Conservation (phyloP, 176 grass and related monocot genomes). For the Echinochloa phyllopogon region DNA sequence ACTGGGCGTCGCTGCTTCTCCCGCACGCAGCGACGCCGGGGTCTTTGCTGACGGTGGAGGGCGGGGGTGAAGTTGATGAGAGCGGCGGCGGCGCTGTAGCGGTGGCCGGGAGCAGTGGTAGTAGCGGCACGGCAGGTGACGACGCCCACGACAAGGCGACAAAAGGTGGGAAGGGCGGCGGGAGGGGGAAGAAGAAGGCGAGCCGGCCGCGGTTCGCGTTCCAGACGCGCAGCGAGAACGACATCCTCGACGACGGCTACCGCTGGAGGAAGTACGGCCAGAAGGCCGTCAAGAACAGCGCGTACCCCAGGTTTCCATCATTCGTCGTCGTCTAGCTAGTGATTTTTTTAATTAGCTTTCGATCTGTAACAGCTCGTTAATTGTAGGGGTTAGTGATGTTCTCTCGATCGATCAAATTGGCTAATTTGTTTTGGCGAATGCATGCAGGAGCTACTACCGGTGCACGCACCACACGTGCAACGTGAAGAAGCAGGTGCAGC, state of each 20-base stretch:
- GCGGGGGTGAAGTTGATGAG: neutral
- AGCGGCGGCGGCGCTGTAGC: neutral
- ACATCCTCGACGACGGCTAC: constrained; percentile 92
- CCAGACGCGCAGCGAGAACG: constrained; percentile 81
- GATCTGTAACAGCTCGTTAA: too few species aligned
- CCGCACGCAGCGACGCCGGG: neutral
- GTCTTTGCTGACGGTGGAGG: neutral
- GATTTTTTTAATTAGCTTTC: too few species aligned
- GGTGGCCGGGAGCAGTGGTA: neutral
- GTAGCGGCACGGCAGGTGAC: neutral
- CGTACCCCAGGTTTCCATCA: constrained; percentile 58
- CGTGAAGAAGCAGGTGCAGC: constrained; percentile 79
- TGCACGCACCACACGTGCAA: constrained; percentile 66
- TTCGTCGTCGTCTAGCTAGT: neutral
- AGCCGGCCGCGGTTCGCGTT: constrained; percentile 74
- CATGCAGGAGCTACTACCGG: constrained; percentile 66
- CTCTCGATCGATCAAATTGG: too few species aligned
- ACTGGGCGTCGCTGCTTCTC: constrained; percentile 54
- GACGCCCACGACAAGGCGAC: neutral
- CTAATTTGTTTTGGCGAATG: too few species aligned
- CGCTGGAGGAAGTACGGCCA: constrained; percentile 95
- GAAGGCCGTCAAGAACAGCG: constrained; percentile 92
- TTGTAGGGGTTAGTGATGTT: too few species aligned
- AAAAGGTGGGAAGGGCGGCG: constrained; percentile 18
- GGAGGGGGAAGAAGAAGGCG: constrained; percentile 51